phyloP scores from a whole-genome alignment of 73 alveolate species.

The Uronychia setigera region DNA sequence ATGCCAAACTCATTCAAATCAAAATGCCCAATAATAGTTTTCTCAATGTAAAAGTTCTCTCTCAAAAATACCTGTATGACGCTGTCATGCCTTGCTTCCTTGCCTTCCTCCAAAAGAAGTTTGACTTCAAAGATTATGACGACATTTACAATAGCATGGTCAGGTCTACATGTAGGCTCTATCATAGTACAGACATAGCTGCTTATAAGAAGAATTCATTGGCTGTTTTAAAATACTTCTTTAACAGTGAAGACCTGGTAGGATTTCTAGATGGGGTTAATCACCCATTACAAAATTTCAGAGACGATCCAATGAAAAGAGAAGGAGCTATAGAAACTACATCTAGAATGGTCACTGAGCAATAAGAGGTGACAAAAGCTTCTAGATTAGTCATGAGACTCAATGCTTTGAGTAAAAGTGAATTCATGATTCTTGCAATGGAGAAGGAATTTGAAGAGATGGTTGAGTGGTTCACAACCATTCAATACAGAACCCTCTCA shows the following conservation, averaged over 20 bases:
- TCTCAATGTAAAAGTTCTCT: not conserved
- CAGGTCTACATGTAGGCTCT: conserved; percentile 2
- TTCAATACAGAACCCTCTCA: conserved; percentile 5
- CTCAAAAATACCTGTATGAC: conserved; percentile 6
- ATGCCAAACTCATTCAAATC: not conserved
- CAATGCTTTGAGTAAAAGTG: not conserved
- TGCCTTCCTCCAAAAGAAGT: conserved; percentile 19
- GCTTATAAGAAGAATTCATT: conserved; percentile 11
- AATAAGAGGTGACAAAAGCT: conserved; percentile 6
- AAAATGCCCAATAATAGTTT: not conserved
- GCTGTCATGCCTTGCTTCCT: conserved; percentile 25
- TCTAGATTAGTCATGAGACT: conserved; percentile 3
- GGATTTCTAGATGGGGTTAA: conserved; percentile 35
- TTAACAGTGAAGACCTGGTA: conserved; percentile 16
- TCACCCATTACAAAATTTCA: conserved; percentile 27
- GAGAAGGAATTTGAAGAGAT: conserved; percentile 45
- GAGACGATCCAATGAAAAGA: not conserved
- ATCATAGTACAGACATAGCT: conserved; percentile 6
- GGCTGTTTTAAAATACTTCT: not conserved
- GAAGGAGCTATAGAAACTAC: not conserved
- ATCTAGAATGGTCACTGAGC: not conserved
- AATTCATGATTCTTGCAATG: conserved; percentile 1
- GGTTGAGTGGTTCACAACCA: conserved; percentile 33
- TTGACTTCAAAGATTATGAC: not conserved
- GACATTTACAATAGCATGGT: not conserved